phyloP scores from a whole-genome alignment of 2,329 filamentous ascomycete genomes.

The Fusarium albidum region DNA sequence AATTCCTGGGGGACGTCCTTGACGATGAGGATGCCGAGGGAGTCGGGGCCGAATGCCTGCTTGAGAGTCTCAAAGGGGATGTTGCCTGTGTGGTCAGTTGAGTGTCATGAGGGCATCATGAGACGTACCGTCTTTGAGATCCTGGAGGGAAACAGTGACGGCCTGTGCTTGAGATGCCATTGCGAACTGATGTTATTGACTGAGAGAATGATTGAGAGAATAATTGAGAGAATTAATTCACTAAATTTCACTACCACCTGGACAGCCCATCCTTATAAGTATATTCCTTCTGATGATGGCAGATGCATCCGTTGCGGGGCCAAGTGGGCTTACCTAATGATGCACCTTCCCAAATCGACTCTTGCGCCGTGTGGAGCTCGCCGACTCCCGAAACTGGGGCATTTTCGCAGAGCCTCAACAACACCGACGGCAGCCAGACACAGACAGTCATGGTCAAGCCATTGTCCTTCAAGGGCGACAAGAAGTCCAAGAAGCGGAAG shows the following conservation, averaged over 20 bases:
- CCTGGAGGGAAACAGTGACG: slow-evolving; percentile 68
- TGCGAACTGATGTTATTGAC: no score
- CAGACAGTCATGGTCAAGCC: slow-evolving; percentile 77
- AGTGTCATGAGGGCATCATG: slow-evolving; percentile 23
- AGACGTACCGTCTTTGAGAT: slow-evolving; percentile 64
- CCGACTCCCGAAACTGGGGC: slow-evolving; percentile 44
- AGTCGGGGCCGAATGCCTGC: slow-evolving; percentile 87
- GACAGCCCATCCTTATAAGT: background rate
- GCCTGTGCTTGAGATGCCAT: slow-evolving; percentile 62
- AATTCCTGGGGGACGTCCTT: slow-evolving; percentile 82
- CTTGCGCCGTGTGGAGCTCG: slow-evolving; percentile 42
- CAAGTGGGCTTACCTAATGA: slow-evolving; percentile 38
- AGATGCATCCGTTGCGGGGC: slow-evolving; percentile 27
- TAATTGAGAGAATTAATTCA: background rate
- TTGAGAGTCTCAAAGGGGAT: slow-evolving; percentile 75
- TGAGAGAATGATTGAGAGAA: background rate
- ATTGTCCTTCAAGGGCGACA: slow-evolving; percentile 96
- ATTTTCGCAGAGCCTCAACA: slow-evolving; percentile 13
- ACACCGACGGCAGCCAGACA: slow-evolving; percentile 8
- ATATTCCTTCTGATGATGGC: background rate
- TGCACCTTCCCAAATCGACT: slow-evolving; percentile 24
- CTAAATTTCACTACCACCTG: background rate
- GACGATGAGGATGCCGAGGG: slow-evolving; percentile 92
- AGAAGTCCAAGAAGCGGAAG: slow-evolving; percentile 93
- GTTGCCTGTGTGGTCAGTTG: slow-evolving; percentile 57